Evolutionary conservation across 2,329 filamentous ascomycete genomes (phyloP).

Genomic region (Ophioceras dolichostomum): DNA sequence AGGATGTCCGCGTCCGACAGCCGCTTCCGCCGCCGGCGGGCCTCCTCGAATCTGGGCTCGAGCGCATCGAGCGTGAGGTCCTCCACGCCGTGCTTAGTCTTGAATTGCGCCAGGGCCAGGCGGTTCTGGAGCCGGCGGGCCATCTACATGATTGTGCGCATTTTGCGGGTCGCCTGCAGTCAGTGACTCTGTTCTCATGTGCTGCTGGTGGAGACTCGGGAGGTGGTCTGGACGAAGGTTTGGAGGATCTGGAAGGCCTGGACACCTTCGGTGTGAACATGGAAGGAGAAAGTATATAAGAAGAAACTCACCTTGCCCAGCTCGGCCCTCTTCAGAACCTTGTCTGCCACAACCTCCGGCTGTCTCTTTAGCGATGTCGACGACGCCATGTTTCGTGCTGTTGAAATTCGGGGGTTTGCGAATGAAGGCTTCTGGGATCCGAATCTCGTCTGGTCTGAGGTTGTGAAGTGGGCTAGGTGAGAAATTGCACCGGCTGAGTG

Average conservation of each 20-base stretch:
- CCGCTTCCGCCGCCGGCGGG: slow-evolving; percentile 62
- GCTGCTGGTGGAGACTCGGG: no score
- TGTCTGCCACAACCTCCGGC: slow-evolving; percentile 52
- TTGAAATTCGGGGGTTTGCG: no score
- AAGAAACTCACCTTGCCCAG: slow-evolving; percentile 54
- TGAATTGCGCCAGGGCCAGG: slow-evolving; percentile 90
- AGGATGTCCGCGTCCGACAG: slow-evolving; percentile 59
- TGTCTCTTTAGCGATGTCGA: slow-evolving; percentile 42
- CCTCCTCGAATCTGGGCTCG: slow-evolving; percentile 71
- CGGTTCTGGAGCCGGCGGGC: slow-evolving; percentile 86
- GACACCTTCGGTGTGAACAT: no score
- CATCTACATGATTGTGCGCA: slow-evolving; percentile 60
- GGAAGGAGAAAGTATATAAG: background rate
- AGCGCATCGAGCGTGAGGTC: slow-evolving; percentile 77
- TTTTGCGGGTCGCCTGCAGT: slow-evolving; percentile 12
- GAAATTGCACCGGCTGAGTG: no score
- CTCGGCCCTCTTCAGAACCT: slow-evolving; percentile 60
- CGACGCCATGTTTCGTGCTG: slow-evolving; percentile 39
- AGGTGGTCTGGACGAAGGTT: slow-evolving; percentile 3
- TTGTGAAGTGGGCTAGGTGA: no score
- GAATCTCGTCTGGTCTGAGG: no score
- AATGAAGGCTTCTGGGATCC: no score
- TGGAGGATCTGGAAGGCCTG: slow-evolving; percentile 1
- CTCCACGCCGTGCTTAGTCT: slow-evolving; percentile 92
- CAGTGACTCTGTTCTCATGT: slow-evolving; percentile 8